phyloP scores from a whole-genome alignment of 352 stramenopile species.

The Globisporangium cylindrosporum region DNA sequence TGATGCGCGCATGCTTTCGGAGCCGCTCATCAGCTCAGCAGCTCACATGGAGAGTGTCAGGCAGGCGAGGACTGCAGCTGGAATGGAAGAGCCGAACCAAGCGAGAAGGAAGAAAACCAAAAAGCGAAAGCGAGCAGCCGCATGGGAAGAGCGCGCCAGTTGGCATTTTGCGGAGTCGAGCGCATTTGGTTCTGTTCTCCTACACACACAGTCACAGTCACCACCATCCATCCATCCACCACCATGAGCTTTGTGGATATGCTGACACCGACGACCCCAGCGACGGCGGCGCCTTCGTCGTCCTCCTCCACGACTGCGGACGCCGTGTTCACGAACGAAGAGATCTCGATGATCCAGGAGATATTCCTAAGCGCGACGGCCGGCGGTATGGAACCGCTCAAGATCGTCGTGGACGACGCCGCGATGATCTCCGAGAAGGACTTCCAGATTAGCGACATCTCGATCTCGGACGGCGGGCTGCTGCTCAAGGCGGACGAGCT shows the following conservation, averaged over 20 bases:
- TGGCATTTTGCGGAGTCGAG: conserved; percentile 16
- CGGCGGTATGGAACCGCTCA: conserved; percentile 10
- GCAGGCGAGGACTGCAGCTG: background rate
- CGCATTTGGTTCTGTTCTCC: background rate
- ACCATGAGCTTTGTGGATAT: conserved; percentile 18
- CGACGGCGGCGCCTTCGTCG: background rate
- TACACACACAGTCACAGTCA: background rate
- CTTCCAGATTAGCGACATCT: conserved; percentile 45
- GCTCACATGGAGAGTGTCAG: background rate
- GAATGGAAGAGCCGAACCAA: background rate
- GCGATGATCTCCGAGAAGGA: conserved; percentile 23
- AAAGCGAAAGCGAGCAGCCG: background rate
- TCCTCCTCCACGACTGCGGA: background rate
- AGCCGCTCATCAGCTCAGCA: background rate
- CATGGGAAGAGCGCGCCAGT: conserved; percentile 10
- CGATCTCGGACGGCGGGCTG: conserved; percentile 24
- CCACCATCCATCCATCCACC: background rate
- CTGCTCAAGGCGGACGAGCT: conserved; percentile 20
- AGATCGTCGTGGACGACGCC: conserved; percentile 13
- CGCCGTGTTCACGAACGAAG: conserved; percentile 40
- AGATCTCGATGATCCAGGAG: conserved; percentile 59
- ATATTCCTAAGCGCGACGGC: conserved; percentile 28
- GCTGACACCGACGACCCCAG: background rate
- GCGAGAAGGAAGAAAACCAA: background rate
- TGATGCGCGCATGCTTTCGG: background rate